Evolutionary conservation across 2,329 filamentous ascomycete genomes (phyloP).

Genomic region (Colletotrichum neosansevieriae): DNA sequence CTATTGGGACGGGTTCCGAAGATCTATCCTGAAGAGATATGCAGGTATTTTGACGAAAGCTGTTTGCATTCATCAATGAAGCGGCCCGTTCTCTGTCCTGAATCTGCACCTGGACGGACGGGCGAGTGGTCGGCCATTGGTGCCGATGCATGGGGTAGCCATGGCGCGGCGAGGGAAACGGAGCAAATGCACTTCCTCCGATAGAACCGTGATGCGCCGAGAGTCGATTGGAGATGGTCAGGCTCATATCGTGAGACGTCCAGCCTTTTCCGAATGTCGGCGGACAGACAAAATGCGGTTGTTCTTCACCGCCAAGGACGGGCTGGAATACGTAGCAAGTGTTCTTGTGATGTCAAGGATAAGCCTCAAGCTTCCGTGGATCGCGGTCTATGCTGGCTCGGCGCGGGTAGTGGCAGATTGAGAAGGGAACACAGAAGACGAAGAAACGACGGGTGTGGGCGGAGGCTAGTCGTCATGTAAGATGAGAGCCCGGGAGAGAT

Average conservation of each 20-base stretch:
- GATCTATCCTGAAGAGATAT: conserved; percentile 8
- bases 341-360: too few relatives aligned
- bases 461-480: conserved; percentile 33
- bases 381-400: conserved; percentile 9
- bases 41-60: conserved; percentile 9
- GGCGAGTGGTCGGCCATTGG: conserved; percentile 33
- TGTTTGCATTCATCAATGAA: conserved; percentile 21
- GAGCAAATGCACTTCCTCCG: conserved; percentile 27
- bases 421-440: conserved; percentile 12
- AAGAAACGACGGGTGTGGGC: conserved; percentile 1
- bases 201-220: conserved; percentile 36
- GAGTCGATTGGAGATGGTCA: conserved; percentile 36
- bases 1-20: not conserved
- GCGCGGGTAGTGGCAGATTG: conserved; percentile 19
- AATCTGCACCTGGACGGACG: conserved; percentile 16
- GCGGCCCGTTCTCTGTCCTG: conserved; percentile 23
- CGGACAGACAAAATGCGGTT: not conserved
- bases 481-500: conserved; percentile 22
- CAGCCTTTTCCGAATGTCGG: not conserved
- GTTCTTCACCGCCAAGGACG: not conserved
- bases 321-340: too few relatives aligned
- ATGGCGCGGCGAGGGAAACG: conserved; percentile 33
- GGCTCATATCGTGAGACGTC: conserved; percentile 32
- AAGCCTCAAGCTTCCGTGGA: not conserved
- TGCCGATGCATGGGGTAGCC: conserved; percentile 37